Evolutionary conservation across 2,329 filamentous ascomycete species (phyloP).

Genomic region (Xylaria sp.): DNA sequence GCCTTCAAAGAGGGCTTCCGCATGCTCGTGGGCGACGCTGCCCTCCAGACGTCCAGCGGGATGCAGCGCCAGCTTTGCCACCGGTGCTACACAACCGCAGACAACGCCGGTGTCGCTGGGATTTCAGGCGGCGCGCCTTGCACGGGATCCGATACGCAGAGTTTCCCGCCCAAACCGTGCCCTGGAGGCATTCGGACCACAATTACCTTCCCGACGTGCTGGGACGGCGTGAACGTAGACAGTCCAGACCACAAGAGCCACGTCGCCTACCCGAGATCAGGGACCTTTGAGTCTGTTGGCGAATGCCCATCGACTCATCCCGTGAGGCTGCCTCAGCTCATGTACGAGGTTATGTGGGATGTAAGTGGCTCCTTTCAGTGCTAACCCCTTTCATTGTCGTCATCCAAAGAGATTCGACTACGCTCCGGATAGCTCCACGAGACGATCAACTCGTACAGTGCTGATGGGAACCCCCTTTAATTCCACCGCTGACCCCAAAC

Average conservation of each 20-base stretch:
- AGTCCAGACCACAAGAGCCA: constrained; percentile 55
- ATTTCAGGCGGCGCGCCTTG: constrained; percentile 50
- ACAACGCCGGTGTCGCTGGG: constrained; percentile 40
- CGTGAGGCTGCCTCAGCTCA: constrained; percentile 66
- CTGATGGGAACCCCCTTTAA: too few relatives aligned
- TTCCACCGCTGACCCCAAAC: constrained; percentile 12
- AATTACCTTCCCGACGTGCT: constrained; percentile 66
- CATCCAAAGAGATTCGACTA: background rate
- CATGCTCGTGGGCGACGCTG: constrained; percentile 58
- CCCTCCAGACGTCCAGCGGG: constrained; percentile 40
- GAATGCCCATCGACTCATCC: constrained; percentile 62
- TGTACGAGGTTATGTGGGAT: constrained; percentile 69
- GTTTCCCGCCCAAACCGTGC: constrained; percentile 64
- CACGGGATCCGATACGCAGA: constrained; percentile 54
- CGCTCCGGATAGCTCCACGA: background rate
- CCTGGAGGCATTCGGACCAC: constrained; percentile 60
- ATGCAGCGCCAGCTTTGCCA: constrained; percentile 53
- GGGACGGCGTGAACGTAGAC: constrained; percentile 63
- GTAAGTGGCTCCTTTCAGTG: constrained; percentile 36
- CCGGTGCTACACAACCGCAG: constrained; percentile 46
- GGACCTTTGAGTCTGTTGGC: constrained; percentile 52
- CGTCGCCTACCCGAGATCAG: constrained; percentile 55
- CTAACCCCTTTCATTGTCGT: background rate
- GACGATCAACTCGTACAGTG: background rate
- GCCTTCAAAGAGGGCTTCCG: constrained; percentile 59